These are phyloP conservation scores for Ceriops tagal DNA, from an alignment of 345 rosid genomes.

Conservation along the genomic window DNA sequence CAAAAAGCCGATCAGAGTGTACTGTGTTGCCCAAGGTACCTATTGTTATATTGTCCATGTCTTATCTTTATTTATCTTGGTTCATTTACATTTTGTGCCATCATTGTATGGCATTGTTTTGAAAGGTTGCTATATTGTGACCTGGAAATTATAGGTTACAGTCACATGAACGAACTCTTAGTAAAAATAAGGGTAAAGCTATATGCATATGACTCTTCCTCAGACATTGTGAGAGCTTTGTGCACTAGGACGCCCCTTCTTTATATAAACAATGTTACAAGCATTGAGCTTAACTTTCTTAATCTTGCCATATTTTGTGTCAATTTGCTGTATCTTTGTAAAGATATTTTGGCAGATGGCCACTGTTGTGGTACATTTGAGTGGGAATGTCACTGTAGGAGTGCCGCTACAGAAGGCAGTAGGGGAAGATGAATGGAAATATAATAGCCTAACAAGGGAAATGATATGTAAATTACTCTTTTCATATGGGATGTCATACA, in stretches of 20 bases:
- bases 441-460: not conserved
- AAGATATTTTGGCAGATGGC: not conserved
- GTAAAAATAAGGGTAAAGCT: too few species aligned
- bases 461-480: not conserved
- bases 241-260: too few species aligned
- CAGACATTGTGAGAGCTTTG: too few species aligned
- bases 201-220: too few species aligned
- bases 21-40: conserved; percentile 80
- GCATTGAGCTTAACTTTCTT: not conserved
- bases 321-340: not conserved
- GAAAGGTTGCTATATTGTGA: not conserved
- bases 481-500: not conserved
- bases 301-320: not conserved
- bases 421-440: not conserved
- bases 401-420: not conserved
- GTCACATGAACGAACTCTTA: too few species aligned
- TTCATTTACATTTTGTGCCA: not conserved
- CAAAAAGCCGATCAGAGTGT: conserved; percentile 75
- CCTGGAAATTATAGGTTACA: too few species aligned
- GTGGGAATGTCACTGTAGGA: not conserved
- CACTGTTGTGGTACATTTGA: not conserved
- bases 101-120: not conserved
- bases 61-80: not conserved
- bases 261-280: too few species aligned
- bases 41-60: not conserved